Evolutionary conservation across 352 stramenopile genomes (phyloP).

Genomic region (Globisporangium canariense): DNA sequence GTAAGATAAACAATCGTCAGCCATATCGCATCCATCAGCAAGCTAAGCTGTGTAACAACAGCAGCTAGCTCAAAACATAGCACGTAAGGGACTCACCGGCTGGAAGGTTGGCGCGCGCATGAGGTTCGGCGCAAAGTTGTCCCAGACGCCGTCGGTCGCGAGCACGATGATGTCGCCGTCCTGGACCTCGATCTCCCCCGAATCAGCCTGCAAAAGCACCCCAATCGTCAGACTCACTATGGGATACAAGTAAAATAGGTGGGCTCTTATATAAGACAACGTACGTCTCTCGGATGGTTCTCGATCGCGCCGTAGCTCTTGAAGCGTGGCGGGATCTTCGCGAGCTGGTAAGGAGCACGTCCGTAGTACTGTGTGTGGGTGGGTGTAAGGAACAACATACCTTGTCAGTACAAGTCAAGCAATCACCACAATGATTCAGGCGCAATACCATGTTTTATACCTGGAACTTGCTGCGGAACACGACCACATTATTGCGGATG

Average conservation of each 20-base stretch:
- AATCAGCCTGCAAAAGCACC: conserved; percentile 46
- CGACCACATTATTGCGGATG: conserved; percentile 54
- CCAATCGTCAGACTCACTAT: background rate
- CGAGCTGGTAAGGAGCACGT: conserved; percentile 70
- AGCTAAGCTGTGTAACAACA: background rate
- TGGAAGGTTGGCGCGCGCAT: conserved; percentile 43
- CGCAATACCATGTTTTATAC: conserved; percentile 15
- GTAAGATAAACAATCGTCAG: conserved; percentile 9
- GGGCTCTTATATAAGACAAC: background rate
- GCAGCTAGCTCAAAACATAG: background rate
- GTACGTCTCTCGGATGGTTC: conserved; percentile 67
- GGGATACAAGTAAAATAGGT: too few species aligned
- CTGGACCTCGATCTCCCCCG: conserved; percentile 64
- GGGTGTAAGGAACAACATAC: background rate
- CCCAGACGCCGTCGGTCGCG: conserved; percentile 80
- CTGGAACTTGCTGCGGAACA: conserved; percentile 79
- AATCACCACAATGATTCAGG: background rate
- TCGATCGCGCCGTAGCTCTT: conserved; percentile 78
- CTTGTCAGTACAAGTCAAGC: background rate
- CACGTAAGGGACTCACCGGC: conserved; percentile 34
- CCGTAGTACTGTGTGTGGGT: conserved; percentile 54
- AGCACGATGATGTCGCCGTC: conserved; percentile 75
- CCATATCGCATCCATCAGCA: background rate
- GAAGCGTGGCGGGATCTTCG: conserved; percentile 71
- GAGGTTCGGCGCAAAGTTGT: conserved; percentile 71